Evolutionary conservation across 1,284 basidiomycete species (phyloP), one percentile per base, ranked within the genome.

Genomic region (Microbotryum silenes-acaulis): DNA sequence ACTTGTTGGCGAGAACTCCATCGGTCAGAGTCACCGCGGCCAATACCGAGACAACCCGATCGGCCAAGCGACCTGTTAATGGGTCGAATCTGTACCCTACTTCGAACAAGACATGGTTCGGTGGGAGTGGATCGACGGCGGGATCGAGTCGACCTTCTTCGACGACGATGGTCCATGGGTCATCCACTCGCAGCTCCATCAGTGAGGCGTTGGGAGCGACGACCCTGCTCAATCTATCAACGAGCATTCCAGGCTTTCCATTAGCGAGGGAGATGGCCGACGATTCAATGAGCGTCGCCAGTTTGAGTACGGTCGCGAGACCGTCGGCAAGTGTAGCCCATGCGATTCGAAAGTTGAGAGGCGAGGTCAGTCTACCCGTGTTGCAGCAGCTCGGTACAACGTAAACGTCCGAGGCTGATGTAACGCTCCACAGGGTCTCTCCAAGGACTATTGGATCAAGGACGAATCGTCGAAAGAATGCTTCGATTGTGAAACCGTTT

Each of bases 401-500:
- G 50, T 44, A 33, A 53, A n/a, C 16, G 50, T 49, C 31, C 23
- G 10, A 47, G 59, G 47, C 69, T 44, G 46, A 67, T 64, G 63
- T 68, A 60, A 76, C 62, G 42, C 29, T 54, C 21, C 33, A 7
- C 20, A 65, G 90, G 88, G 88, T 14, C 73, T 91, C 44, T 89
- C 87, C 16, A 81, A 83, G 65, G 89, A 93, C 72, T 96, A 94
- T 73, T 97, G 92, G 92, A 94, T 96, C 89, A 89, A 92, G 64
- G 96, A 98, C 73, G 90, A 93, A 72, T 88, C 89, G 61, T 91
- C 89, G 71, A 96, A 89, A 73, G 94, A 97, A 72, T 96, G 91
- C 73, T 93, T 90, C 73, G 89, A 93, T 74, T 96, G 91, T 78
- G 90, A 85, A 75, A 89, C 88, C 66, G 80, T 88, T 18, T 97